Evolutionary conservation across 108 stramenopile species (phyloP).

Genomic region (Aurantiochytrium sp.): DNA sequence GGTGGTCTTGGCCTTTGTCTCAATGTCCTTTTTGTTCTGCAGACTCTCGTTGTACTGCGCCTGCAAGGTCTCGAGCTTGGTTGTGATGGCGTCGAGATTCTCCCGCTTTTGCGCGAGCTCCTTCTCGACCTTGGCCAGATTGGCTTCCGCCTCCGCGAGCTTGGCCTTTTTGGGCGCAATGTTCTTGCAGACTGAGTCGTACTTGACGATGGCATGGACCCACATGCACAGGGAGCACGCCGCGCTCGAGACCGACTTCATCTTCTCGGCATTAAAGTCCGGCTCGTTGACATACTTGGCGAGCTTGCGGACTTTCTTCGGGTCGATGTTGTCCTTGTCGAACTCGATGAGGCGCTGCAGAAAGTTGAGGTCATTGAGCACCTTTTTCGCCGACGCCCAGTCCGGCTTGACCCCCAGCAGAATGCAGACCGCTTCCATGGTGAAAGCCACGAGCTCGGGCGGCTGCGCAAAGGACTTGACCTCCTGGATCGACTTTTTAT

Average conservation of each 20-base stretch:
- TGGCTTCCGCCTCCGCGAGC: constrained; percentile 53
- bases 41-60: constrained; percentile 8
- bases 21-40: constrained; percentile 39
- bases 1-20: constrained; percentile 1
- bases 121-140: constrained; percentile 50
- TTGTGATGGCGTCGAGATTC: background rate
- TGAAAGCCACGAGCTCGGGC: constrained; percentile 51
- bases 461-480: constrained; percentile 59
- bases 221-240: constrained; percentile 64
- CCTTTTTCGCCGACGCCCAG: constrained; percentile 53
- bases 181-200: constrained; percentile 55
- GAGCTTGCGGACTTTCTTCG: constrained; percentile 57
- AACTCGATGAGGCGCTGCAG: constrained; percentile 53
- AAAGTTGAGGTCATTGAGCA: constrained; percentile 54
- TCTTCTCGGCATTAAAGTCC: constrained; percentile 57
- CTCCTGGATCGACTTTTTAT: constrained; percentile 55
- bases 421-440: constrained; percentile 60
- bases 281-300: constrained; percentile 52
- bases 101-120: constrained; percentile 41
- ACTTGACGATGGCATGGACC: constrained; percentile 65
- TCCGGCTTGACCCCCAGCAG: constrained; percentile 52
- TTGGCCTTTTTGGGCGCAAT: constrained; percentile 60
- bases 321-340: constrained; percentile 68
- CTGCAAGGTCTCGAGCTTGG: constrained; percentile 33
- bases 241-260: constrained; percentile 55